Evolutionary conservation across 2,329 filamentous ascomycete genomes (phyloP), one percentile per base, ranked within the genome.

Genomic region (Nothopassalora personata): DNA sequence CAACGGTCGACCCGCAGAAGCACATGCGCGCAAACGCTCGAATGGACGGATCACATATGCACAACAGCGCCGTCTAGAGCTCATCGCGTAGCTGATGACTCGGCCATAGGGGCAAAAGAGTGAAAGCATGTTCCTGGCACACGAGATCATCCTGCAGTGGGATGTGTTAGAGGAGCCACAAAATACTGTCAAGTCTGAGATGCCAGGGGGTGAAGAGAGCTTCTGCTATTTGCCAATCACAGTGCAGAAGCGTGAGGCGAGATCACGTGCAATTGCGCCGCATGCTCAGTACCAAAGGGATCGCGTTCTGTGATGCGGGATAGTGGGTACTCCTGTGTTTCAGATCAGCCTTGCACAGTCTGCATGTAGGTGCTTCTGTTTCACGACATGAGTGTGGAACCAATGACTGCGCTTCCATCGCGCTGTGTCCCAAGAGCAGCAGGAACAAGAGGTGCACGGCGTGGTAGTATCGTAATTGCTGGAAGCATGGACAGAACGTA

Each of bases 401-500:
- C 46, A 60, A 60, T 62, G 27, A 28, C 23, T 36, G 28, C 46
- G 33, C 9, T 45, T n/a, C 23, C 48, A 46, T 31, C 28, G 46
- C 48, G 34, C 31, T 34, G 31, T 43, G 28, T 45, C 46, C 48
- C 47, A 31, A 46, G 7, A 28, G 53, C 30, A 23, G 18, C 43
- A 52, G 28, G 50, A 43, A 54, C 49, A 54, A 52, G 53, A 50
- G 28, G 15, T 36, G 23, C 45, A 18, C 49, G 8, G 49, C 49
- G 10, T 31, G 28, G 28, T 51, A 30, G 10, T 49, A 27, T 34
- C 48, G 18, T 48, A 18, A 15, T 23, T 43, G 13, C 27, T 51
- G 19, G 19, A 33, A 51, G 11, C 11, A 53, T 51, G 34, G 33
- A 28, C 11, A 46, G 34, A 52, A 34, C 71, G 71, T 61, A 77